Evolutionary conservation across 2,329 filamentous ascomycete species (phyloP).

Genomic region (Colletotrichum sp.): DNA sequence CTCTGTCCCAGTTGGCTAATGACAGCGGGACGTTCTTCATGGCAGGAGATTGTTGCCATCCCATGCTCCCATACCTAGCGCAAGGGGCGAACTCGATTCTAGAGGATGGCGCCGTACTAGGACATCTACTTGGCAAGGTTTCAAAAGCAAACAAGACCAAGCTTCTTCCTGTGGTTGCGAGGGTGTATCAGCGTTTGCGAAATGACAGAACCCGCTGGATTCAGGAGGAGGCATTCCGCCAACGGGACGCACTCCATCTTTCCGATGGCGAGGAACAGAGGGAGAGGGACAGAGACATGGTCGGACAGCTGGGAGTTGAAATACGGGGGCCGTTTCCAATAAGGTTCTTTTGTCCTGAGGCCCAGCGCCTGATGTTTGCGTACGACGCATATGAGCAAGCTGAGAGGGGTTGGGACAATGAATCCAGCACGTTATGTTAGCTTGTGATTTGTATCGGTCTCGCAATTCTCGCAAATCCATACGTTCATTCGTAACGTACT

Average conservation of each 20-base stretch:
- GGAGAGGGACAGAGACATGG: neutral
- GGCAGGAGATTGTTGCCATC: constrained; percentile 49
- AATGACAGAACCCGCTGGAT: neutral
- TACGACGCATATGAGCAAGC: constrained; percentile 16
- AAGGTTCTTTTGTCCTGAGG: constrained; percentile 4
- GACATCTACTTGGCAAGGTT: constrained; percentile 4
- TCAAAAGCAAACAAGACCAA: neutral
- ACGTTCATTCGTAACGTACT: neutral
- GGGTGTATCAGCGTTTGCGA: constrained; percentile 6
- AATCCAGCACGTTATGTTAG: neutral
- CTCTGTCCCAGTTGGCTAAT: constrained; percentile 44
- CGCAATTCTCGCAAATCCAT: neutral
- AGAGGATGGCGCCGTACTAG: constrained; percentile 13
- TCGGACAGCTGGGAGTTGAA: neutral
- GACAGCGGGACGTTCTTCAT: constrained; percentile 41
- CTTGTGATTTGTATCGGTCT: neutral
- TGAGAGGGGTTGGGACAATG: constrained; percentile 21
- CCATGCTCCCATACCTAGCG: constrained; percentile 53
- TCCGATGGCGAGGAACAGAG: constrained; percentile 4
- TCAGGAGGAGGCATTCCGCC: constrained; percentile 4
- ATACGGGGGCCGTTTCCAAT: neutral
- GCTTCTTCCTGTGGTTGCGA: neutral
- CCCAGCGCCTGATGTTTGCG: neutral
- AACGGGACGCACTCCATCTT: constrained; percentile 3
- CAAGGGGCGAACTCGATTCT: constrained; percentile 38